These are phyloP conservation scores for Mentha longifolia DNA, from an alignment of 257 asterid genomes.

Conservation along the genomic window DNA sequence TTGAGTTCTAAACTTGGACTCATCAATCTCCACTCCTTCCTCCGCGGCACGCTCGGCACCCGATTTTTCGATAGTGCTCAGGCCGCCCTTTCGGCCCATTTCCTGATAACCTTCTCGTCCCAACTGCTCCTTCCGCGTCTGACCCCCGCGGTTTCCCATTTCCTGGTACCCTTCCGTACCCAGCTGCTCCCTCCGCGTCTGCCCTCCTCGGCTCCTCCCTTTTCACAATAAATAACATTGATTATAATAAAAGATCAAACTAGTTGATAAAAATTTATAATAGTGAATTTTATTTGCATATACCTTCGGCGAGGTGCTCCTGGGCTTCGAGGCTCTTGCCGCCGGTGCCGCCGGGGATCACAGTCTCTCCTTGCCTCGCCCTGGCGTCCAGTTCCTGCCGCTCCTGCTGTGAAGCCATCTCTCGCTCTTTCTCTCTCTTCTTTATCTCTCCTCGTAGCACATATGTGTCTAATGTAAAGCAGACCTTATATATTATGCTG, in stretches of 20 bases:
- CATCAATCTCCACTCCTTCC: slow-evolving; percentile 54
- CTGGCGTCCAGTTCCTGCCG: slow-evolving; percentile 64
- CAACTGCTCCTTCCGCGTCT: slow-evolving; percentile 56
- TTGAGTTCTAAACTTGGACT: slow-evolving; percentile 50
- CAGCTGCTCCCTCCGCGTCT: slow-evolving; percentile 56
- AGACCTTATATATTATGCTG: not conserved
- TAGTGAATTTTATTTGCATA: not conserved
- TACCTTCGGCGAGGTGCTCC: slow-evolving; percentile 72
- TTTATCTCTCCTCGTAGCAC: not conserved
- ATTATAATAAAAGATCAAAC: too few species aligned
- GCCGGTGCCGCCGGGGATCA: slow-evolving; percentile 85
- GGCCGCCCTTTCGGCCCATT: slow-evolving; percentile 64
- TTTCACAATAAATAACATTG: too few species aligned
- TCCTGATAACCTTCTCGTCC: slow-evolving; percentile 62
- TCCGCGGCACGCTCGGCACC: slow-evolving; percentile 47
- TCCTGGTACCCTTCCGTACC: slow-evolving; percentile 62
- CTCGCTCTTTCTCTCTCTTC: not conserved
- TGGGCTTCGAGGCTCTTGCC: slow-evolving; percentile 89
- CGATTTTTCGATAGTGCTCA: slow-evolving; percentile 46
- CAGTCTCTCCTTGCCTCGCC: slow-evolving; percentile 73
- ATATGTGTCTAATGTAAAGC: not conserved
- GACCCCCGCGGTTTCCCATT: slow-evolving; percentile 63
- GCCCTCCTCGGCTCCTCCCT: slow-evolving; percentile 73
- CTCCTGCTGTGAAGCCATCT: slow-evolving; percentile 56
- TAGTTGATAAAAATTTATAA: not conserved